Conservation (phyloP, 352 stramenopile species). For the Pythium myriotylum region DNA sequence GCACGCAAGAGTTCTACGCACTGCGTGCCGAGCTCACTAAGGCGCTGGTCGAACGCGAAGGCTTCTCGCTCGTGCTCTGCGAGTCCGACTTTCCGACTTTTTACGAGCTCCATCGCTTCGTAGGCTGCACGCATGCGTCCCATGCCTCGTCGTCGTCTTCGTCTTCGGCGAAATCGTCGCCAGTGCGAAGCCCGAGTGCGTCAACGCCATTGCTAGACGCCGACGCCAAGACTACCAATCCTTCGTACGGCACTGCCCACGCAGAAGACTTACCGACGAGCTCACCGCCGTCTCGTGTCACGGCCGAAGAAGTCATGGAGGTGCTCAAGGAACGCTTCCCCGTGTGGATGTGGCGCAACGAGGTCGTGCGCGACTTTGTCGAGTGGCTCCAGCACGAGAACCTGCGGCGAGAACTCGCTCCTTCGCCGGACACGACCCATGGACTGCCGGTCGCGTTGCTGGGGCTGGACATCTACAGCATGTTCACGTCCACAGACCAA, state of each 20-base stretch:
- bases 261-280: not conserved
- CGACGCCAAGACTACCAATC: conserved; percentile 1
- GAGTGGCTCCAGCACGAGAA: conserved; percentile 38
- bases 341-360: conserved; percentile 47
- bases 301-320: conserved; percentile 37
- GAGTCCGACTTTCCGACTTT: conserved; percentile 44
- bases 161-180: conserved; percentile 6
- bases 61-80: conserved; percentile 40
- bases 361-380: conserved; percentile 40
- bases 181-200: conserved; percentile 4
- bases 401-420: conserved; percentile 16
- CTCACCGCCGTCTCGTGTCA: conserved; percentile 6
- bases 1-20: conserved; percentile 39
- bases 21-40: conserved; percentile 39
- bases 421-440: no score
- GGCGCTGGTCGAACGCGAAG: conserved; percentile 32
- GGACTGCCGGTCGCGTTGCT: conserved; percentile 32
- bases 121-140: conserved; percentile 23
- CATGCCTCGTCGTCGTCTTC: conserved; percentile 25
- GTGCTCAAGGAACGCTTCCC: conserved; percentile 35
- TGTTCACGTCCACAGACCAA: conserved; percentile 39
- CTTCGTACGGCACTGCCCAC: conserved; percentile 12
- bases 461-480: conserved; percentile 43
- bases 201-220: conserved; percentile 15
- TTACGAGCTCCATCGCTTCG: conserved; percentile 35